Evolutionary conservation across 768 basidiomycete species (phyloP), one percentile per base, ranked within the genome.

Genomic region (Lentinula sp.): DNA sequence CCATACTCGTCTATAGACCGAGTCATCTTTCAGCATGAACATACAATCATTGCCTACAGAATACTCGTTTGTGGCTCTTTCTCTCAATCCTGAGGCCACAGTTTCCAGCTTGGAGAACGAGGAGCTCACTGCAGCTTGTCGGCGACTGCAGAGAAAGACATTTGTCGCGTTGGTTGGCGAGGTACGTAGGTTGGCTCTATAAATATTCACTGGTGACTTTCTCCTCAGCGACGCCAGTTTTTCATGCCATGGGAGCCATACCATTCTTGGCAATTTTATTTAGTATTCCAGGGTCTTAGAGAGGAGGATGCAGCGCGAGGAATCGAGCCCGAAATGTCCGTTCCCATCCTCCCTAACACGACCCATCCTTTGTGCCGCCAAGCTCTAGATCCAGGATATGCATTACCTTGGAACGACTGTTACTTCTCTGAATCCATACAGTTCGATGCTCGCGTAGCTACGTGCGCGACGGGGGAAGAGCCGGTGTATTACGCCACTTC

Each of bases 381-480:
- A 36, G 50, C 64, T 2, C 15, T 61, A 18, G 45, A 57, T 12
- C 54, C 55, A 3, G 58, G 61, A 23, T 55, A 57, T 9, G 59
- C 64, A n/a, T 32, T 65, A 10, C 64, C 64, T 3, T 63, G 64
- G 62, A 46, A 52, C 6, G 56, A 63, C 36, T 65, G 64, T 37
- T 61, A 63, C 33, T 4, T 60, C 1, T 59, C 63, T 4, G 7
- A 15, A 20, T 64, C 58, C 41, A 50, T 15, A 16, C 9, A 10
- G 8, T 46, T 39, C 9, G 4, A 6, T n/a, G 37, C 59, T 15
- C 52, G 64, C 16, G 56, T 61, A 32, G 57, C 45, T 43, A 50
- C 61, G 7, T 1, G 15, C 10, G 49, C 43, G 12, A 62, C 58
- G 5, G 50, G 28, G 9, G 33, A 53, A 53, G 33, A 53, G 13